Conservation (phyloP, 495 filamentous ascomycete species). For the Oidiodendron maius region DNA sequence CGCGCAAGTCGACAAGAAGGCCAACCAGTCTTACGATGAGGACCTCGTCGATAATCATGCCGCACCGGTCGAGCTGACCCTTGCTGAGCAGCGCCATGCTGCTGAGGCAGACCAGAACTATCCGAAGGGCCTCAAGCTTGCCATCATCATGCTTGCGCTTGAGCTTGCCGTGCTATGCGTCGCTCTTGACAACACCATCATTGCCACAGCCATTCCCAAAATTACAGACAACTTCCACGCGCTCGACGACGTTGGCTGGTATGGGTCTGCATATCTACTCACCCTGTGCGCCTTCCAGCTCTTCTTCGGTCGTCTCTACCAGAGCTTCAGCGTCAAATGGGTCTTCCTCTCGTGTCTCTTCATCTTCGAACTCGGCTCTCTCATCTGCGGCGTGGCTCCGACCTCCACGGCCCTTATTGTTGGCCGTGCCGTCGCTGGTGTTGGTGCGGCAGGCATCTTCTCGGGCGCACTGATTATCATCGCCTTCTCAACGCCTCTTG, state of each 20-base stretch:
- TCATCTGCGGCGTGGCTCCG: slow-evolving; percentile 33
- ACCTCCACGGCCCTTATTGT: slow-evolving; percentile 46
- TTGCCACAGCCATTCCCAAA: slow-evolving; percentile 22
- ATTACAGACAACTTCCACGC: slow-evolving; percentile 24
- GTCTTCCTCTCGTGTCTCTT: slow-evolving; percentile 50
- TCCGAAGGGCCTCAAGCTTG: slow-evolving; percentile 35
- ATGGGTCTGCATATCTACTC: not conserved
- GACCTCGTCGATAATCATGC: too few species aligned
- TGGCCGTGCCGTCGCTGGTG: slow-evolving; percentile 51
- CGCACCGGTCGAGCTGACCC: too few species aligned
- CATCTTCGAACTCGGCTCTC: not conserved
- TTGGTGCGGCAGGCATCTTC: slow-evolving; percentile 37
- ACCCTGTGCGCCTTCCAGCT: not conserved
- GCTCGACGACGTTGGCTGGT: not conserved
- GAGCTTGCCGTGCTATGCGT: slow-evolving; percentile 50
- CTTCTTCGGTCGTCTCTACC: slow-evolving; percentile 1
- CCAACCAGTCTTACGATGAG: too few species aligned
- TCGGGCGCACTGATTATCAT: slow-evolving; percentile 44
- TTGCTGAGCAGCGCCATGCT: too few species aligned
- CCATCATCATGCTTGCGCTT: slow-evolving; percentile 39
- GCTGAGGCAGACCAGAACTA: too few species aligned
- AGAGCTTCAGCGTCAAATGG: slow-evolving; percentile 34
- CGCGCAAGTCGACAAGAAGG: too few species aligned
- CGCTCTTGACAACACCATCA: slow-evolving; percentile 32
- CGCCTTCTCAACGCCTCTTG: slow-evolving; percentile 35